Evolutionary conservation across 2,329 filamentous ascomycete species (phyloP), one percentile per base, ranked within the genome.

Genomic region (Clonostachys rosea): DNA sequence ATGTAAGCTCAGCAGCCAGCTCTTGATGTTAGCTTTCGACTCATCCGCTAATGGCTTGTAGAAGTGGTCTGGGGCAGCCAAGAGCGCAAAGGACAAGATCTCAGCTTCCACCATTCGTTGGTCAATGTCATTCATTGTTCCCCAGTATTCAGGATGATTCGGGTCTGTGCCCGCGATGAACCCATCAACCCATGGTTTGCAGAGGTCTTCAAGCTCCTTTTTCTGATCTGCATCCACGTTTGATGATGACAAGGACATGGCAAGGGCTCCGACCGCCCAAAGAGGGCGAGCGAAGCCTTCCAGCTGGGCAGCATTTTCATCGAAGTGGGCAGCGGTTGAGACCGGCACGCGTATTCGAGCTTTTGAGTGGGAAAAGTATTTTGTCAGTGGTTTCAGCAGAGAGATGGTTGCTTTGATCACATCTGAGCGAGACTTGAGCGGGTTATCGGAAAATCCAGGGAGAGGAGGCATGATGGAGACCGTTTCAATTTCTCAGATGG

Each of bases 101-200:
- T 79, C 75, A 39, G 73, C 68, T 51, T 79, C 76, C 0, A 79
- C 76, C 75, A 79, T 79, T 3, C 74, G 58, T 52, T 79, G 76
- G 43, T 79, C 74, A 17, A 63, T 63, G 5, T 74, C 55, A 0
- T 62, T 58, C 3, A 78, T 65, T 2, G 62, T 56, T 0, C 74
- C 75, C 75, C 75, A 79, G 50, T 75, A 79, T 20, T 69, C 68
- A 0, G 51, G 37, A 16, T 63, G 55, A 1, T 49, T 37, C 0
- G 66, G 66, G 17, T 71, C 60, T 0, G 61, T 62, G 5, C 68
- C 68, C 4, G 54, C 49, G 1, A 50, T 47, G n/a, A 67, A 42
- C 17, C 68, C 56, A 12, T 53, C 24, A 24, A 64, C 42, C 67
- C 67, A 70, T 46, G 36, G 34, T 5, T 9, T n/a, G 12, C 17